These are phyloP conservation scores for Albizia julibrissin DNA, from an alignment of 306 rosid species.

Conservation along the genomic window DNA sequence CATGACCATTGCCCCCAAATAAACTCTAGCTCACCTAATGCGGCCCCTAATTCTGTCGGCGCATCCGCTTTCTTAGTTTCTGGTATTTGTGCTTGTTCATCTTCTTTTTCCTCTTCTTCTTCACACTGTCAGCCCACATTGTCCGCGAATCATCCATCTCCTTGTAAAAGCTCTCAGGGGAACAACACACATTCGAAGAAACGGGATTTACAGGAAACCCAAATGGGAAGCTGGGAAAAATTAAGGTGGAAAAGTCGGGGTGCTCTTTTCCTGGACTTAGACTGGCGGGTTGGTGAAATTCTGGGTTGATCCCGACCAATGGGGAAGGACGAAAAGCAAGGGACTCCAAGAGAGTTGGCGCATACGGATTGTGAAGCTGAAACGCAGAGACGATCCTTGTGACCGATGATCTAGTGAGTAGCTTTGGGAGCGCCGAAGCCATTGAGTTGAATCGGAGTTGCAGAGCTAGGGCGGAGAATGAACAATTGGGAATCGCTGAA, in stretches of 20 bases:
- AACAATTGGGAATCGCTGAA: neutral
- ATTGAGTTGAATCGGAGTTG: slow-evolving; percentile 35
- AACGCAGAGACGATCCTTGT: slow-evolving; percentile 40
- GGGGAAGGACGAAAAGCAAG: slow-evolving; percentile 25
- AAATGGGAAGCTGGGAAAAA: slow-evolving; percentile 62
- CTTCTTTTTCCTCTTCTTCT: slow-evolving; percentile 86
- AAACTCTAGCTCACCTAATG: slow-evolving; percentile 43
- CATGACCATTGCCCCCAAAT: neutral
- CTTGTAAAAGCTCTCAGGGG: slow-evolving; percentile 36
- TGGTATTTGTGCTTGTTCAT: slow-evolving; percentile 86
- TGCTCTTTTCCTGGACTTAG: slow-evolving; percentile 10
- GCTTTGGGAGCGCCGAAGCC: slow-evolving; percentile 67
- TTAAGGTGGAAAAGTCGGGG: slow-evolving; percentile 21
- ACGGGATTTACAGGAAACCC: slow-evolving; percentile 52
- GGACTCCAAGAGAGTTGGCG: slow-evolving; percentile 29
- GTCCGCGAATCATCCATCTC: slow-evolving; percentile 46
- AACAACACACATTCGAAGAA: slow-evolving; percentile 30
- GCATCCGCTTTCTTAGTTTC: slow-evolving; percentile 70
- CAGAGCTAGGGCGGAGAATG: neutral
- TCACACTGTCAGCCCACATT: slow-evolving; percentile 82
- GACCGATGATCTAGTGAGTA: slow-evolving; percentile 47
- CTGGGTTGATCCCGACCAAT: slow-evolving; percentile 8
- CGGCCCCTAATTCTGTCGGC: slow-evolving; percentile 53
- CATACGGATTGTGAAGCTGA: slow-evolving; percentile 21
- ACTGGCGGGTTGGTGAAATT: slow-evolving; percentile 9